Conservation (phyloP, 1,139 yeast species). For the Diutina neorugosa region DNA sequence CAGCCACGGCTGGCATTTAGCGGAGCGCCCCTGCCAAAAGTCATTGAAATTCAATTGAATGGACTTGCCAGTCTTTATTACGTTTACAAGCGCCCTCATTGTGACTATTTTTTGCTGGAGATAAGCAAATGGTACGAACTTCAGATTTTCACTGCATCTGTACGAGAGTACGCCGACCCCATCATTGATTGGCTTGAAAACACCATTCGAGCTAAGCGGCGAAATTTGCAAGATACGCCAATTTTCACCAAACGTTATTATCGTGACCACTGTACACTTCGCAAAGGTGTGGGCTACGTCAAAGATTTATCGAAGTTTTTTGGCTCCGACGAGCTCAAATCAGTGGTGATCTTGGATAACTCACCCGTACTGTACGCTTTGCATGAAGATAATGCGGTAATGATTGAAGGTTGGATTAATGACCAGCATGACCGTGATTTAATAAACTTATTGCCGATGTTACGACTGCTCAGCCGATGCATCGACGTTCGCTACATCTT, state of each 20-base stretch:
- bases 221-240: constrained; percentile 5
- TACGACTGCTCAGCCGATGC: constrained; percentile 66
- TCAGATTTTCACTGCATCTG: constrained; percentile 88
- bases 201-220: constrained; percentile 2
- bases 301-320: constrained; percentile 58
- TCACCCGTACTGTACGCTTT: constrained; percentile 81
- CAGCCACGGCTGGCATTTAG: constrained; percentile 21
- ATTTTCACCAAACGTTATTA: constrained; percentile 55
- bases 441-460: constrained; percentile 66
- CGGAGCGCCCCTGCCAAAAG: constrained; percentile 37
- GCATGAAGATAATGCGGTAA: constrained; percentile 80
- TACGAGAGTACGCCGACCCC: constrained; percentile 93
- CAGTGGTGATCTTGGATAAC: constrained; percentile 76
- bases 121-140: constrained; percentile 83
- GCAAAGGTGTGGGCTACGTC: constrained; percentile 76
- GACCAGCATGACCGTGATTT: constrained; percentile 84
- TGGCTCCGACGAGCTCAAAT: constrained; percentile 39
- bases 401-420: constrained; percentile 95
- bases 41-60: constrained; percentile 75
- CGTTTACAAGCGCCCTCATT: constrained; percentile 85
- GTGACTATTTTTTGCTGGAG: constrained; percentile 70
- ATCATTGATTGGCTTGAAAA: constrained; percentile 74
- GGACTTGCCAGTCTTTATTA: constrained; percentile 68
- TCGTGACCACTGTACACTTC: constrained; percentile 66
- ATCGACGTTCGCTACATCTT: constrained; percentile 80